Conservation (phyloP, 2,329 filamentous ascomycete species). For the Fusarium napiforme region DNA sequence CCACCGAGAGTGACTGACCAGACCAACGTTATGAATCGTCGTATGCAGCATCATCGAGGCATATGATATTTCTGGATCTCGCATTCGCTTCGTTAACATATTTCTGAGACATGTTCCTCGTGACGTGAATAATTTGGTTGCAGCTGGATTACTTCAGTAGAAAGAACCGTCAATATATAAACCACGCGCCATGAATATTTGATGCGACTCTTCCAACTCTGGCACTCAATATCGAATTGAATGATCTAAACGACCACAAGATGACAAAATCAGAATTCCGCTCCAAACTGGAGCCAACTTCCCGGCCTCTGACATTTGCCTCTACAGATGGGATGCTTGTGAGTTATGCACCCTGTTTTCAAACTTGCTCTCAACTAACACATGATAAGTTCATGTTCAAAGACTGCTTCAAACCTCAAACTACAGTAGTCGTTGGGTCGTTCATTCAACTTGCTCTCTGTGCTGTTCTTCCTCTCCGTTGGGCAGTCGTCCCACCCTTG, state of each 20-base stretch:
- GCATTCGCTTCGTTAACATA: slow-evolving; percentile 17
- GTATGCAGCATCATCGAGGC: neutral
- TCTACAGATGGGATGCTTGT: slow-evolving; percentile 32
- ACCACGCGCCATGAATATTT: neutral
- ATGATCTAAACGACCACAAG: neutral
- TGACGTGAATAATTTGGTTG: neutral
- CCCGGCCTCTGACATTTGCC: slow-evolving; percentile 27
- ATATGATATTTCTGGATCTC: slow-evolving; percentile 3
- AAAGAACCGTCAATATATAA: neutral
- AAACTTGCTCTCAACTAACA: neutral
- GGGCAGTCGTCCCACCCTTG: slow-evolving; percentile 49
- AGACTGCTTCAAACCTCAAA: slow-evolving; percentile 49
- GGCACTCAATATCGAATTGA: neutral
- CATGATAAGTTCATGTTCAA: slow-evolving; percentile 43
- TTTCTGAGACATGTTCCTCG: neutral
- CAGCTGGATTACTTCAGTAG: neutral
- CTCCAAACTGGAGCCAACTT: slow-evolving; percentile 41
- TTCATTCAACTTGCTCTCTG: slow-evolving; percentile 50
- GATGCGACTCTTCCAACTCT: neutral
- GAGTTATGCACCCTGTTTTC: slow-evolving; percentile 8
- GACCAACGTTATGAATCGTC: neutral
- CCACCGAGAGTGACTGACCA: neutral
- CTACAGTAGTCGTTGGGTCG: slow-evolving; percentile 50
- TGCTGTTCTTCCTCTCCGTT: slow-evolving; percentile 48
- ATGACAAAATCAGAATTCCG: slow-evolving; percentile 39